phyloP scores from a whole-genome alignment of 2,329 filamentous ascomycete genomes.

The Diaporthe eres region DNA sequence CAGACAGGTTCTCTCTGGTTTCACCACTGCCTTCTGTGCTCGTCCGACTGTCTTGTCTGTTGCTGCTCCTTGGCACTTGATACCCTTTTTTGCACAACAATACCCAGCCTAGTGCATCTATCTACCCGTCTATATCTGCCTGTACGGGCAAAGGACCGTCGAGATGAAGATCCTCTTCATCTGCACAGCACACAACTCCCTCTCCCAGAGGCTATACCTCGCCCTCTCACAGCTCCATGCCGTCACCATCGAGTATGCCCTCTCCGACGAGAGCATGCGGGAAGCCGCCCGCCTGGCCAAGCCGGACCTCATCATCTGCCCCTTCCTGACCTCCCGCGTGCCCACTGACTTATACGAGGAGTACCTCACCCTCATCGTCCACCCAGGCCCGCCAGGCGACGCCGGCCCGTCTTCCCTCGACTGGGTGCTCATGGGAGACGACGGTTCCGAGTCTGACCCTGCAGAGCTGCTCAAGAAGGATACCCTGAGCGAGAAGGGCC shows the following conservation, averaged over 20 bases:
- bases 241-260: slow-evolving; percentile 57
- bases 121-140: not conserved
- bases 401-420: slow-evolving; percentile 58
- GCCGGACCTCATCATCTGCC: slow-evolving; percentile 58
- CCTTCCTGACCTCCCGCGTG: slow-evolving; percentile 56
- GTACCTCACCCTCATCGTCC: slow-evolving; percentile 56
- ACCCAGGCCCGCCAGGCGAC: slow-evolving; percentile 58
- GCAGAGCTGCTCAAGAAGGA: slow-evolving; percentile 48
- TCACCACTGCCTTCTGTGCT: not conserved
- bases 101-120: not conserved
- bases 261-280: slow-evolving; percentile 52
- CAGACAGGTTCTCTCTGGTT: slow-evolving; percentile 11
- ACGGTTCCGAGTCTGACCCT: slow-evolving; percentile 52
- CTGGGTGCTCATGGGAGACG: slow-evolving; percentile 59
- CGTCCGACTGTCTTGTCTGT: not conserved
- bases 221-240: slow-evolving; percentile 53
- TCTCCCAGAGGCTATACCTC: slow-evolving; percentile 57
- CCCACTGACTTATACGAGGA: slow-evolving; percentile 54
- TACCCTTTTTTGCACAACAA: not conserved
- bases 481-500: slow-evolving; percentile 48
- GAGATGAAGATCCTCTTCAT: slow-evolving; percentile 54
- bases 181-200: slow-evolving; percentile 61
- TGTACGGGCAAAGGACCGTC: not conserved
- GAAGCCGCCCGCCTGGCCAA: slow-evolving; percentile 54
- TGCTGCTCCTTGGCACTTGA: slow-evolving; percentile 3